Evolutionary conservation across 2,329 filamentous ascomycete genomes (phyloP).

Genomic region (Alternaria sp.): DNA sequence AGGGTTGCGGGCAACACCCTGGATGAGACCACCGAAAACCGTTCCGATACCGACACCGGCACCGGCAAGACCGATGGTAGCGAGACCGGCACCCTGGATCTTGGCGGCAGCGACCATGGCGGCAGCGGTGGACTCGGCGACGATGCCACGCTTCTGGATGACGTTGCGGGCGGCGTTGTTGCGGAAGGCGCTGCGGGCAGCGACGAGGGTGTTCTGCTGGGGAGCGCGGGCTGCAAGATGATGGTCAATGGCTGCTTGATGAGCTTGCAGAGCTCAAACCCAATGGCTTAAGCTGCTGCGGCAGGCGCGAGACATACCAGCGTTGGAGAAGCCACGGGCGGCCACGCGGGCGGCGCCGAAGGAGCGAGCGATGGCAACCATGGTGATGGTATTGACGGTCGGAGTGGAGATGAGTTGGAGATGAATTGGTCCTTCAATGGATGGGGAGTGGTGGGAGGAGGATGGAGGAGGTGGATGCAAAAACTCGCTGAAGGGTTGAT

Average conservation of each 20-base stretch:
- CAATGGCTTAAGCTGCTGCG: constrained; percentile 41
- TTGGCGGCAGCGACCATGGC: constrained; percentile 52
- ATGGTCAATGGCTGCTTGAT: constrained; percentile 44
- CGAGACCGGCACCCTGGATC: constrained; percentile 57
- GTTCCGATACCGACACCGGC: constrained; percentile 95
- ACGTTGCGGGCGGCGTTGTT: constrained; percentile 49
- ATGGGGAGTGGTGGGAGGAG: constrained; percentile 36
- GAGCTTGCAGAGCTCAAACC: constrained; percentile 28
- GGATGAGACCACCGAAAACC: constrained; percentile 88
- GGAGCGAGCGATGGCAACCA: constrained; percentile 50
- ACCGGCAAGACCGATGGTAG: constrained; percentile 90
- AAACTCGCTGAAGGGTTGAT: constrained; percentile 27
- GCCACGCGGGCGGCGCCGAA: constrained; percentile 50
- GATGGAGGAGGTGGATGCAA: constrained; percentile 33
- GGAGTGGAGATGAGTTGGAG: constrained; percentile 49
- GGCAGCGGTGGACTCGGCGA: constrained; percentile 51
- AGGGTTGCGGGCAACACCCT: constrained; percentile 91
- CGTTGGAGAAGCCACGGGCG: constrained; percentile 49
- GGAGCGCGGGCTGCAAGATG: constrained; percentile 40
- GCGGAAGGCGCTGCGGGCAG: constrained; percentile 50
- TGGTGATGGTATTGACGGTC: constrained; percentile 44
- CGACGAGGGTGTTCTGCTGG: constrained; percentile 48
- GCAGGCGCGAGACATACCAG: constrained; percentile 47
- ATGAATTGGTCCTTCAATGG: constrained; percentile 48
- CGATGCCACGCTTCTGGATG: constrained; percentile 51